Percentiles rank a stretch among this genome's conserved stretches.
phyloP scores from a whole-genome alignment of 306 rosid species.

The Malus sieversii region DNA sequence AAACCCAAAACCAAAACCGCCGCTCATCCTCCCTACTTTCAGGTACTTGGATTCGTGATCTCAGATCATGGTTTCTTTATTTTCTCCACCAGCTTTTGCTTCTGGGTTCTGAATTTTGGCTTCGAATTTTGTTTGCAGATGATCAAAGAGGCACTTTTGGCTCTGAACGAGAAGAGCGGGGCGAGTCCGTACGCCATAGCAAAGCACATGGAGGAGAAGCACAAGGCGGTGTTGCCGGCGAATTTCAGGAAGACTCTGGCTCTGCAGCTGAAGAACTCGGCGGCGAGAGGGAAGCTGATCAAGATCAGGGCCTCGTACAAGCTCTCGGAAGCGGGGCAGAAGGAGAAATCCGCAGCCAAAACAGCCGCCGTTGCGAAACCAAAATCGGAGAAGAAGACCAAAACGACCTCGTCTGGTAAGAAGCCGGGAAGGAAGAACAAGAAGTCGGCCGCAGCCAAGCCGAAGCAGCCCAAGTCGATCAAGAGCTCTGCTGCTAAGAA shows the following conservation, averaged over 20 bases:
- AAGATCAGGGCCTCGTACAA: conserved; percentile 83
- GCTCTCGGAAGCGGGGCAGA: conserved; percentile 36
- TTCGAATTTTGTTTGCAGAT: conserved; percentile 34
- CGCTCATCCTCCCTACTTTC: conserved; percentile 79
- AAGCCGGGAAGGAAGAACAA: conserved; percentile 34
- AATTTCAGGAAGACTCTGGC: conserved; percentile 70
- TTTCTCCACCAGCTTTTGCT: neutral
- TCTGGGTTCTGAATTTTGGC: neutral
- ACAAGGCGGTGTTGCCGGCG: conserved; percentile 54
- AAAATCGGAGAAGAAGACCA: conserved; percentile 19
- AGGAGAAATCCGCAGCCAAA: neutral
- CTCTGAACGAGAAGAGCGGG: conserved; percentile 68
- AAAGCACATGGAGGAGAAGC: conserved; percentile 83
- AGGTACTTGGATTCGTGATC: conserved; percentile 27
- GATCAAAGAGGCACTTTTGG: conserved; percentile 71
- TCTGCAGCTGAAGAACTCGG: conserved; percentile 73
- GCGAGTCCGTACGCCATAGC: conserved; percentile 90
- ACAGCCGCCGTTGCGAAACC: conserved; percentile 8
- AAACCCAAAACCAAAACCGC: conserved; percentile 42
- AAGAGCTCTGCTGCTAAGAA: conserved; percentile 53
- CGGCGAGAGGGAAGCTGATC: conserved; percentile 52
- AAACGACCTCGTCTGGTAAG: neutral
- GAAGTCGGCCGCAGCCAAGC: conserved; percentile 52
- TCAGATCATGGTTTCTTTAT: neutral
- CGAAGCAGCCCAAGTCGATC: conserved; percentile 68